Evolutionary conservation across 306 rosid genomes (phyloP), one percentile per base, ranked within the genome.

Genomic region (Amphicarpaea edgeworthii): DNA sequence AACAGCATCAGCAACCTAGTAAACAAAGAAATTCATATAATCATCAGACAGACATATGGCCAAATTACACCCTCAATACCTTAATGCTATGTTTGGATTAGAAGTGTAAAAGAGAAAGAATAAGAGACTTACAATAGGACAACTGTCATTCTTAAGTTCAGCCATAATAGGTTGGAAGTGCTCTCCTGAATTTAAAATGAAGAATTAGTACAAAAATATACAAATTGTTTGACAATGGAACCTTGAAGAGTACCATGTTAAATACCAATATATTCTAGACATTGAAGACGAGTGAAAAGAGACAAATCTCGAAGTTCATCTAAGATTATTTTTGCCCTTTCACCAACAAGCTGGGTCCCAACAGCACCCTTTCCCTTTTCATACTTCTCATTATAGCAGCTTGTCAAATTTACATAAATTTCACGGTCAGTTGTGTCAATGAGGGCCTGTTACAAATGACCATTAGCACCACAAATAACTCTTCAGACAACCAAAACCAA

Each of bases 321-420:
- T 49, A 95, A 86, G 76, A 95, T 95, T 72, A 88, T 89, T 51
- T 85, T 78, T 65, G 98, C 97, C 87, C 97, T 90, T 85, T 89
- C 97, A 81, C 90, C 88, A 73, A 89, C 86, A 79, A 89, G 96
- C 73, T 85, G 92, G 71, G 98, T 95, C 68, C 90, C 97, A 81
- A 95, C 96, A 78, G 77, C 89, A 75, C 98, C 97, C 85, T 89
- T 92, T 66, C 82, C 93, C 80, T 88, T 89, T 65, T 77, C 90
- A 76, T 64, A 76, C 78, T 82, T 89, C 79, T 83, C 87, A 45
- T 83, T 86, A 68, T 81, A 86, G 81, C 90, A 85, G 82, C 92
- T 86, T 30, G 90, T 95, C 88, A 95, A 83, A 67, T 85, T 87
- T 69, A 46, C 78, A 84, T 79, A 89, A 74, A 95, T 89, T 84